Evolutionary conservation across 108 stramenopile species (phyloP), one percentile per base, ranked within the genome.

Genomic region (Nitzschia sp.): DNA sequence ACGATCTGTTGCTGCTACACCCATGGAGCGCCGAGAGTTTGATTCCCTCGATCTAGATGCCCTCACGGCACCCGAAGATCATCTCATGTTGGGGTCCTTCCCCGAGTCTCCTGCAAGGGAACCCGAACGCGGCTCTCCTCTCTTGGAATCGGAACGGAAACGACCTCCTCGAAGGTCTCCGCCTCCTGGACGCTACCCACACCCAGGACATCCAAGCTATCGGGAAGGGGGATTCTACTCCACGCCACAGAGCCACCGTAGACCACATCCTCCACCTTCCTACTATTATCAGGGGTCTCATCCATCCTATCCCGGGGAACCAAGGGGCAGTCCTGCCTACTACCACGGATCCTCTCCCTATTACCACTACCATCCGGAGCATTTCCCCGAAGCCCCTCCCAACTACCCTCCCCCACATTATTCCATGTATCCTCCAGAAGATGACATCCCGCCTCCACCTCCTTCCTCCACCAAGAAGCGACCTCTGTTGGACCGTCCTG

Each of bases 11-110:
- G 37, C 53, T 53, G 39, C 2, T 43, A 0, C 9, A 38, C 56
- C 10, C 19, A 50, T 57, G 64, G 55, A 58, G 53, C 54, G 57
- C 60, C 42, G 50, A 57, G 65, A 66, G 14, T 75, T 56, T 44
- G 73, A 75, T 75, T 14, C 64, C 19, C 52, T 75, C 15, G 65
- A 75, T 54, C 25, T 75, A 20, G 57, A 68, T 59, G 66, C 57
- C 8, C 43, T 75, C 0, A 66, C 61, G 57, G 72, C 51, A 40
- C 53, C 52, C 11, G 73, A 57, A 12, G 70, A 63, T 58, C 57
- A 57, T 58, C 57, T 69, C 12, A 42, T 66, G 51, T 22, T 66
- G 57, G 70, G 64, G 12, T 57, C 57, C 34, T 70, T 70, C 60
- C 46, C 40, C 51, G 57, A 41, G 19, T 73, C 68, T 22, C 69